Evolutionary conservation across 805 yeast genomes (phyloP).

Genomic region (Lachancea cidri): DNA sequence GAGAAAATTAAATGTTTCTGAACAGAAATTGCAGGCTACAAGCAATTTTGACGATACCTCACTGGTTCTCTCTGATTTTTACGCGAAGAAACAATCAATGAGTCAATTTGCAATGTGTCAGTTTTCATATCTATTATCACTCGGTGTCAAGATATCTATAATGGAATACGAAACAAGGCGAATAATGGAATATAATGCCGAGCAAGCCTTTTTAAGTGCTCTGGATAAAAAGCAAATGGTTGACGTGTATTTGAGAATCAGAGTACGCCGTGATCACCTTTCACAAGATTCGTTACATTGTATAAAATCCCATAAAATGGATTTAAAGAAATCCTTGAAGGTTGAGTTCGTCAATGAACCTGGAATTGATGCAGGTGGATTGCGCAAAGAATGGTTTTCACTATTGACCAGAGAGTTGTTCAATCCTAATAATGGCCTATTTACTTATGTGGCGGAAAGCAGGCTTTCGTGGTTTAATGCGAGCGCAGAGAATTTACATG

Average conservation of each 20-base stretch:
- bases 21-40: neutral
- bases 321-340: constrained; percentile 66
- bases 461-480: constrained; percentile 71
- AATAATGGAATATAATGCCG: constrained; percentile 82
- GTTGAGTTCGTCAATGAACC: constrained; percentile 85
- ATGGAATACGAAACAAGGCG: constrained; percentile 76
- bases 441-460: constrained; percentile 63
- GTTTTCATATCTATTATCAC: constrained; percentile 73
- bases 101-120: constrained; percentile 62
- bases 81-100: constrained; percentile 3
- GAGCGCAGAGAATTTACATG: constrained; percentile 24
- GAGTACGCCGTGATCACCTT: constrained; percentile 61
- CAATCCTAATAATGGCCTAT: constrained; percentile 61
- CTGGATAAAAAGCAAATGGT: constrained; percentile 54
- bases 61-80: constrained; percentile 1
- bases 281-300: constrained; percentile 70
- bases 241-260: constrained; percentile 64
- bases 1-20: neutral
- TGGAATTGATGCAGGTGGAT: constrained; percentile 94
- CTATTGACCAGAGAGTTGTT: constrained; percentile 67
- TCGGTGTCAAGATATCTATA: constrained; percentile 77
- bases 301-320: constrained; percentile 49
- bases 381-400: constrained; percentile 90
- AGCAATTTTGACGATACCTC: constrained; percentile 2
- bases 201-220: constrained; percentile 79